A percentile compares a stretch with the other conserved stretches of the same genome.
These are phyloP conservation scores for Lathyrus sativus DNA, from an alignment of 306 rosid species.

Conservation along the genomic window DNA sequence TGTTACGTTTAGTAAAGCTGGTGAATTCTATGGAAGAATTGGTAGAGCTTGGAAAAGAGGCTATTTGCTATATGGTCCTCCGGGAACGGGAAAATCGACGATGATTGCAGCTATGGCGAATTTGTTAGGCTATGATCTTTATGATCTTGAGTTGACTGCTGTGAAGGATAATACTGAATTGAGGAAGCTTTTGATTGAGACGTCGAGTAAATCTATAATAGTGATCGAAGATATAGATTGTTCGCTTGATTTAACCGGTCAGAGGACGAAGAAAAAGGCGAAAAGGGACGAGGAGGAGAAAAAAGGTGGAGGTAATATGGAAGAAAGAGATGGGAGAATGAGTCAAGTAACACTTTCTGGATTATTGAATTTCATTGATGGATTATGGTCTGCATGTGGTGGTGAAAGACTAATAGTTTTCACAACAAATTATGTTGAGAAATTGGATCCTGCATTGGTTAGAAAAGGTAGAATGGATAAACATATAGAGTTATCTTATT, in stretches of 20 bases:
- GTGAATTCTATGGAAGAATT: constrained; percentile 59
- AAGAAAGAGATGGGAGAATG: constrained; percentile 41
- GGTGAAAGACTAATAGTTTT: constrained; percentile 77
- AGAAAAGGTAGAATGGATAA: constrained; percentile 89
- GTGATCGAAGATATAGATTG: constrained; percentile 83
- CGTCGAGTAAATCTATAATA: constrained; percentile 64
- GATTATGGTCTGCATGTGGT: constrained; percentile 81
- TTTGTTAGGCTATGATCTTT: constrained; percentile 63
- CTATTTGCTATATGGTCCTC: constrained; percentile 74
- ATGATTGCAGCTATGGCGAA: constrained; percentile 89
- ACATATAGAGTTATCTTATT: constrained; percentile 70
- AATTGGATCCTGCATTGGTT: constrained; percentile 80
- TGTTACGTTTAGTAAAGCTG: constrained; percentile 55
- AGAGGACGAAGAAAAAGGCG: constrained; percentile 51
- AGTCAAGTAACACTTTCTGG: constrained; percentile 74
- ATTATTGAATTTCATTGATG: constrained; percentile 78
- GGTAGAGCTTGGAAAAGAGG: constrained; percentile 92
- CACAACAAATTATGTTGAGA: constrained; percentile 80
- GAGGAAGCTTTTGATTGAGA: constrained; percentile 63
- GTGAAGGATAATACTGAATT: constrained; percentile 71
- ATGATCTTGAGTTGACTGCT: constrained; percentile 69
- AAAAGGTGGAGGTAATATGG: constrained; percentile 15
- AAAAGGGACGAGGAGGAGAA: constrained; percentile 41
- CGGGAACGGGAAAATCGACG: constrained; percentile 85
- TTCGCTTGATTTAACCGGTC: constrained; percentile 73